Evolutionary conservation across 441 rosid species (phyloP).

Genomic region (Populus hybrid): DNA sequence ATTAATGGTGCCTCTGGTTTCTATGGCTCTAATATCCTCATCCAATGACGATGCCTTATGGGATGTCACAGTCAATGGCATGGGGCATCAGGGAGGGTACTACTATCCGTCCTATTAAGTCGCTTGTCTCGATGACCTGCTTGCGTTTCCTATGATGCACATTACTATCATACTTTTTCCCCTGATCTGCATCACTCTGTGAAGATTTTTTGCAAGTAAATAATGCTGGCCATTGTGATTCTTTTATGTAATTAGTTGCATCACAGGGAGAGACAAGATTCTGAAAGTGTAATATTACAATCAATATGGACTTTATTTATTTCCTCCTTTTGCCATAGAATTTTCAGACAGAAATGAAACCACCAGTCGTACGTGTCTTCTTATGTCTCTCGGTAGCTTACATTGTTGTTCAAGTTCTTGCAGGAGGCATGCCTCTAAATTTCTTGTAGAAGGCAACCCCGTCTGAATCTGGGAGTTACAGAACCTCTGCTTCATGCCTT

Average conservation of each 20-base stretch:
- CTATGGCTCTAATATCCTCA: constrained; percentile 25
- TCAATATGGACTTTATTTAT: neutral
- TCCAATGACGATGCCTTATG: constrained; percentile 36
- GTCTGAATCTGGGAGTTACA: too few relatives aligned
- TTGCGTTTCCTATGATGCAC: neutral
- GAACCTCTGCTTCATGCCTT: too few relatives aligned
- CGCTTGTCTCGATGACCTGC: neutral
- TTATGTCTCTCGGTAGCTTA: too few relatives aligned
- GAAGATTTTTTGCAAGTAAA: neutral
- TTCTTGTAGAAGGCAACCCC: too few relatives aligned
- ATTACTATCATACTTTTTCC: too few relatives aligned
- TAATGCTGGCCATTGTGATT: neutral
- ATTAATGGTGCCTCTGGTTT: constrained; percentile 29
- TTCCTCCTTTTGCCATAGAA: neutral
- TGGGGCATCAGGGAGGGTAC: constrained; percentile 48
- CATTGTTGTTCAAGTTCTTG: too few relatives aligned
- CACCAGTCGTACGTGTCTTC: too few relatives aligned
- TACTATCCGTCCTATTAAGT: constrained; percentile 29
- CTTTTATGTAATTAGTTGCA: neutral
- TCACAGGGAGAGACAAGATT: neutral
- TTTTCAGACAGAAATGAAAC: neutral
- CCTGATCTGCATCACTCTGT: neutral
- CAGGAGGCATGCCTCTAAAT: too few relatives aligned
- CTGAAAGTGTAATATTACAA: neutral
- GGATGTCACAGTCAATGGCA: constrained; percentile 46